Conservation (phyloP, 352 stramenopile genomes). For the Phytopythium mirpurense region DNA sequence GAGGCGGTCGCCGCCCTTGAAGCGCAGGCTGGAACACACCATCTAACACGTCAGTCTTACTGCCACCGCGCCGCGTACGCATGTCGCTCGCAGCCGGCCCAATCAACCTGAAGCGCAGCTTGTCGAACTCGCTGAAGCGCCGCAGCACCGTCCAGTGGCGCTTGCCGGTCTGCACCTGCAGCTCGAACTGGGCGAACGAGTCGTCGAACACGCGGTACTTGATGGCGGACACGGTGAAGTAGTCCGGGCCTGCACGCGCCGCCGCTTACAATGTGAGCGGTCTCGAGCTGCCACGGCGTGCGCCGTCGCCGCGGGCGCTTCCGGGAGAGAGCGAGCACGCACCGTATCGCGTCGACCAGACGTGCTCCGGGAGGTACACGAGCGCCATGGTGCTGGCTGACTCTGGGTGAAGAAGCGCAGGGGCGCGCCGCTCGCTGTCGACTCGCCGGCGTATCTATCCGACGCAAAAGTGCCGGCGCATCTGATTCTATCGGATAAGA, state of each 20-base stretch:
- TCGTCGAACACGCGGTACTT: constrained; percentile 39
- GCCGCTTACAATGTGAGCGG: too few relatives aligned
- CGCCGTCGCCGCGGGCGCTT: too few relatives aligned
- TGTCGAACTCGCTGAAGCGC: constrained; percentile 73
- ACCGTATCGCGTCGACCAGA: constrained; percentile 74
- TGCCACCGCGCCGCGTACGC: too few relatives aligned
- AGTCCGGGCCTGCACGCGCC: constrained; percentile 44
- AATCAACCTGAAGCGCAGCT: constrained; percentile 46
- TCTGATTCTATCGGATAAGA: neutral
- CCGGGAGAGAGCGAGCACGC: constrained; percentile 5
- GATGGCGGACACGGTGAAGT: constrained; percentile 68
- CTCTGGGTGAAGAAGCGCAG: too few relatives aligned
- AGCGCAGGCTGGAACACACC: constrained; percentile 34
- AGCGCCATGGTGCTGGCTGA: constrained; percentile 64
- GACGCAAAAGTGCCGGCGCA: neutral
- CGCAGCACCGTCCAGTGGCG: constrained; percentile 61
- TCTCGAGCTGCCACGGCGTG: too few relatives aligned
- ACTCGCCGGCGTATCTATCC: neutral
- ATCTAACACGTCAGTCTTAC: too few relatives aligned
- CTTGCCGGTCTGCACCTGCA: constrained; percentile 65
- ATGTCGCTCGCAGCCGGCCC: too few relatives aligned
- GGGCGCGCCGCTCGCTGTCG: too few relatives aligned
- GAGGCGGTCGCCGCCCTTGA: constrained; percentile 37
- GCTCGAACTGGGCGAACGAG: constrained; percentile 56
- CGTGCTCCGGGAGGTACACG: constrained; percentile 63